phyloP scores from a whole-genome alignment of 805 yeast species.

The Metschnikowia bowlesiae region DNA sequence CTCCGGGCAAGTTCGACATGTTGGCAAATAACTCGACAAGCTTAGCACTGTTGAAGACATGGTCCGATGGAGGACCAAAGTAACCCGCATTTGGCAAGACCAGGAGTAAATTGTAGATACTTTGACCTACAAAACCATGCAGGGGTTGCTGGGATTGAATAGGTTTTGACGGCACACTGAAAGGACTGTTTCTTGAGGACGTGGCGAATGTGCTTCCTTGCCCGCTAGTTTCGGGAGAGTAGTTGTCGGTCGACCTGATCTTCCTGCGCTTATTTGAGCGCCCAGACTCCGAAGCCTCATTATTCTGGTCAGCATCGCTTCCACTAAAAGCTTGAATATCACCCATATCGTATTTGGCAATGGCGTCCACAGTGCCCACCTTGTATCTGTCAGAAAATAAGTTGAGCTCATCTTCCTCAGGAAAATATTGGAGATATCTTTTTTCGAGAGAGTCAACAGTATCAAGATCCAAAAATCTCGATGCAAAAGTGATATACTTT shows the following conservation, averaged over 20 bases:
- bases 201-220: neutral
- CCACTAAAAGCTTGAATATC: conserved; percentile 7
- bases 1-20: conserved; percentile 22
- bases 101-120: conserved; percentile 44
- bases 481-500: conserved; percentile 62
- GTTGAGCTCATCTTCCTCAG: conserved; percentile 46
- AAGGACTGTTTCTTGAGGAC: neutral
- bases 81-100: conserved; percentile 58
- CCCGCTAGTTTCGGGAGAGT: conserved; percentile 6
- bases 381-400: conserved; percentile 39
- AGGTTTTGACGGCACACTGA: conserved; percentile 5
- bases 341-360: conserved; percentile 35
- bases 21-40: conserved; percentile 41
- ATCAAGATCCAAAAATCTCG: conserved; percentile 63
- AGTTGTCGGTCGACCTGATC: conserved; percentile 5
- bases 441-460: conserved; percentile 63
- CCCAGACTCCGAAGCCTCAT: conserved; percentile 10
- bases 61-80: conserved; percentile 44
- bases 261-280: conserved; percentile 6
- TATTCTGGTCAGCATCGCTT: conserved; percentile 13
- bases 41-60: conserved; percentile 51
- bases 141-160: conserved; percentile 7
- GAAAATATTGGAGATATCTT: conserved; percentile 63
- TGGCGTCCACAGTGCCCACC: conserved; percentile 33
- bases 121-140: conserved; percentile 30